A percentile compares a stretch with the other conserved stretches of the same genome.
phyloP scores from a whole-genome alignment of 352 stramenopile genomes.

The Pythium vanterpoolii region DNA sequence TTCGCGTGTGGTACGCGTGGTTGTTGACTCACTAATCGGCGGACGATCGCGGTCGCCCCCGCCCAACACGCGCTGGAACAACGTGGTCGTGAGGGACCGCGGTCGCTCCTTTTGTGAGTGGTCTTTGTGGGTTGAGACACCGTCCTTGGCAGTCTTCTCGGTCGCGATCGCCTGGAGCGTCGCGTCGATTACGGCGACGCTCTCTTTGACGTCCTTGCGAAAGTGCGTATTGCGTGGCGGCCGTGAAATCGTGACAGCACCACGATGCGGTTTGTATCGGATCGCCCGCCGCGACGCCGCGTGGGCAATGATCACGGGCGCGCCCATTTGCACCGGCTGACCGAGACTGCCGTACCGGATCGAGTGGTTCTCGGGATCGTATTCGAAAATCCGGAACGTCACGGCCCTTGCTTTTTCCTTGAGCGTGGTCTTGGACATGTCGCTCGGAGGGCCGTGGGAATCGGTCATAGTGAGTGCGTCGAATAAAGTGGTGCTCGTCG shows the following conservation, averaged over 20 bases:
- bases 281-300: slow-evolving; percentile 62
- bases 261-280: slow-evolving; percentile 47
- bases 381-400: slow-evolving; percentile 70
- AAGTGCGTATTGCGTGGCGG: slow-evolving; percentile 70
- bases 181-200: slow-evolving; percentile 46
- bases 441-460: too few species aligned
- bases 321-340: slow-evolving; percentile 52
- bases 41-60: neutral
- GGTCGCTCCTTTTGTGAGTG: neutral
- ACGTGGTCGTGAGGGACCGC: slow-evolving; percentile 15
- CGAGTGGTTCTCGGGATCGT: slow-evolving; percentile 45
- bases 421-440: slow-evolving; percentile 7
- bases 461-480: too few species aligned
- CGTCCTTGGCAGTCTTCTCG: slow-evolving; percentile 1
- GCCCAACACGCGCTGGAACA: slow-evolving; percentile 15
- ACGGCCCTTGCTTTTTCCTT: slow-evolving; percentile 28
- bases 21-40: neutral
- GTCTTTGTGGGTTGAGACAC: neutral
- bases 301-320: slow-evolving; percentile 57
- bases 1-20: slow-evolving; percentile 2
- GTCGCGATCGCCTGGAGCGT: slow-evolving; percentile 21
- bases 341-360: slow-evolving; percentile 52
- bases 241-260: slow-evolving; percentile 63
- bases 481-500: too few species aligned
- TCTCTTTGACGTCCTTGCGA: slow-evolving; percentile 45